phyloP scores from a whole-genome alignment of 139 green algal species.

The Chlamydomonas sp. region DNA sequence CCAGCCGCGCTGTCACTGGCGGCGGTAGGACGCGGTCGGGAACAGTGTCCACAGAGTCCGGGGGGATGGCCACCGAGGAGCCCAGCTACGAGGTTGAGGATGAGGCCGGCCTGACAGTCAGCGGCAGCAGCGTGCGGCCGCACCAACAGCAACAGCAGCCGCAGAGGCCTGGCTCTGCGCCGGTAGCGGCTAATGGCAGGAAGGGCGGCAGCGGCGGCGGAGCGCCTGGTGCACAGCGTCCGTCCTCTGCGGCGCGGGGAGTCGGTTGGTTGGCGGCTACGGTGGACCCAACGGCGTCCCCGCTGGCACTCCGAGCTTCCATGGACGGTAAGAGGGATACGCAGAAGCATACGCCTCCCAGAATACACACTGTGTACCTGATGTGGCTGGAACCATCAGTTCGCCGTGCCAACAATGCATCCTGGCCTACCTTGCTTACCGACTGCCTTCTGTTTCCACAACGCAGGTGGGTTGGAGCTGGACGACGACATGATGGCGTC shows the following conservation, averaged over 20 bases:
- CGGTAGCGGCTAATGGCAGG: neutral
- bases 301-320: neutral
- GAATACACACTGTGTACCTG: too few species aligned
- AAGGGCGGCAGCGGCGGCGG: neutral
- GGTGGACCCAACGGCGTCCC: neutral
- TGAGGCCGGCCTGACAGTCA: neutral
- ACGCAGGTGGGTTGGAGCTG: constrained; percentile 18
- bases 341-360: too few species aligned
- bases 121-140: neutral
- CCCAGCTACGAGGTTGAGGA: constrained; percentile 3
- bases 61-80: neutral
- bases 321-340: constrained; percentile 4
- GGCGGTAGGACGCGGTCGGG: too few species aligned
- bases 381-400: too few species aligned
- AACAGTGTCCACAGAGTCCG: neutral
- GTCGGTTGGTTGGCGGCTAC: neutral
- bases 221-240: neutral
- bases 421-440: too few species aligned
- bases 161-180: too few species aligned
- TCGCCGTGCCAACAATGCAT: too few species aligned
- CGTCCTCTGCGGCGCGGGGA: neutral
- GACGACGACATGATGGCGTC: constrained; percentile 22
- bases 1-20: too few species aligned
- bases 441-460: too few species aligned
- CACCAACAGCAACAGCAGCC: neutral